phyloP scores from a whole-genome alignment of 1,284 basidiomycete species.

The Papiliotrema nemorosa region DNA sequence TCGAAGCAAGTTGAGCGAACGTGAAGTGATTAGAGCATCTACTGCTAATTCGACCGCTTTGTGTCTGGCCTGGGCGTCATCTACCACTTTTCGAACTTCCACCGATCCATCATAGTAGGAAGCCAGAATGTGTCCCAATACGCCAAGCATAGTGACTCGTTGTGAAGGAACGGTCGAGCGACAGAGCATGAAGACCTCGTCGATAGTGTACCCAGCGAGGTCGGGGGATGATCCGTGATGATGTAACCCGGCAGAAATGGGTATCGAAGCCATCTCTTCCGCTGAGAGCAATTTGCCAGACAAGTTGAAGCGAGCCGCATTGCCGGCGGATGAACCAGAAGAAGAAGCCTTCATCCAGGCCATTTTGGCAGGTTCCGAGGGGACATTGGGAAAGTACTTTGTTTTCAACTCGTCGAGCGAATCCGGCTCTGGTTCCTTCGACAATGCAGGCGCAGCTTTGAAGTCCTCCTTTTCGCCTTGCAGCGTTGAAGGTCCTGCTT shows the following conservation, averaged over 20 bases:
- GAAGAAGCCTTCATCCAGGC: constrained; percentile 64
- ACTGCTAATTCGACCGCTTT: constrained; percentile 30
- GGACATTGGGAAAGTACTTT: constrained; percentile 73
- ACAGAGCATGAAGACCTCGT: constrained; percentile 78
- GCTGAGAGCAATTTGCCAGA: constrained; percentile 63
- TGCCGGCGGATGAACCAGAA: constrained; percentile 12
- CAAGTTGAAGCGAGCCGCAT: constrained; percentile 63
- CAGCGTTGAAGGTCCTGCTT: neutral
- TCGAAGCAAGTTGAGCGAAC: constrained; percentile 26
- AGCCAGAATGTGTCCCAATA: constrained; percentile 61
- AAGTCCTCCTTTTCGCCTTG: constrained; percentile 11
- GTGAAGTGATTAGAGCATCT: constrained; percentile 18
- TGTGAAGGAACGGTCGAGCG: constrained; percentile 81
- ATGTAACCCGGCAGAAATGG: constrained; percentile 80
- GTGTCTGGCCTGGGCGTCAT: constrained; percentile 11
- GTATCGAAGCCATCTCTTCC: constrained; percentile 51
- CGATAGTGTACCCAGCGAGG: constrained; percentile 81
- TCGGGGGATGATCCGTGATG: constrained; percentile 74
- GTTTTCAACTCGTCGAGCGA: constrained; percentile 76
- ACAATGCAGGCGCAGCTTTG: neutral
- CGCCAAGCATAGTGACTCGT: constrained; percentile 72
- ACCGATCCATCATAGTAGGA: constrained; percentile 9
- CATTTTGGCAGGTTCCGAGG: constrained; percentile 62
- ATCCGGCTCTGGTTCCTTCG: constrained; percentile 61
- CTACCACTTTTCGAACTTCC: constrained; percentile 7